These are phyloP conservation scores for Lactifluus rugatus DNA, from an alignment of 768 basidiomycete species.

Conservation along the genomic window DNA sequence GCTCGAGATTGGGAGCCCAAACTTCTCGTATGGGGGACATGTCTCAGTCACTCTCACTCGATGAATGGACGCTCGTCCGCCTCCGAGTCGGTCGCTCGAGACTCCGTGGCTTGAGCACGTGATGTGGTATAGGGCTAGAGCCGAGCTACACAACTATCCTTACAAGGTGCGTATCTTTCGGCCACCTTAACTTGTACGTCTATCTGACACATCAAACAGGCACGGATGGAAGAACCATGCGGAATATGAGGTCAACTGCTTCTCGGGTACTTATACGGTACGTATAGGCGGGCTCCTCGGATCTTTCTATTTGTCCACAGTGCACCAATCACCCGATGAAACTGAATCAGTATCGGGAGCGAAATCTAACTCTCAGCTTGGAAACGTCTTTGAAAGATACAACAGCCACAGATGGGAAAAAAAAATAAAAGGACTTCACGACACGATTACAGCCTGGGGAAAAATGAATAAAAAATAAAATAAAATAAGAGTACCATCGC, in stretches of 20 bases:
- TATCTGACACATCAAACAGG: slow-evolving; percentile 20
- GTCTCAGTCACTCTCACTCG: too few relatives aligned
- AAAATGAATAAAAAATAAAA: background rate
- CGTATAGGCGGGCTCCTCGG: slow-evolving; percentile 9
- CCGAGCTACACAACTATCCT: too few relatives aligned
- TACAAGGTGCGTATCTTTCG: too few relatives aligned
- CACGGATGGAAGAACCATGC: slow-evolving; percentile 17
- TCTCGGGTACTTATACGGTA: slow-evolving; percentile 4
- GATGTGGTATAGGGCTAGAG: too few relatives aligned
- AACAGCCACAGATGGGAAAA: background rate
- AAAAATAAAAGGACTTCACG: too few relatives aligned
- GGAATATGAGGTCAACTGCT: slow-evolving; percentile 18
- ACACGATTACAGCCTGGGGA: background rate
- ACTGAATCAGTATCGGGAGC: background rate
- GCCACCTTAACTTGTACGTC: slow-evolving; percentile 5
- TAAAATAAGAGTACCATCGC: background rate
- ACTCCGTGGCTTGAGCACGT: too few relatives aligned
- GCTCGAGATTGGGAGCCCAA: slow-evolving; percentile 88
- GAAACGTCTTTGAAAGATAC: slow-evolving; percentile 1
- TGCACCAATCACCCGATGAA: background rate
- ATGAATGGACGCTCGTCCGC: too few relatives aligned
- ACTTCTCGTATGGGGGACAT: slow-evolving; percentile 91
- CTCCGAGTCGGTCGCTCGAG: too few relatives aligned
- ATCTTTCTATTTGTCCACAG: background rate
- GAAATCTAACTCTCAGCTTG: background rate